Evolutionary conservation across 1,284 basidiomycete genomes (phyloP).

Genomic region (Coniferiporia weirii): DNA sequence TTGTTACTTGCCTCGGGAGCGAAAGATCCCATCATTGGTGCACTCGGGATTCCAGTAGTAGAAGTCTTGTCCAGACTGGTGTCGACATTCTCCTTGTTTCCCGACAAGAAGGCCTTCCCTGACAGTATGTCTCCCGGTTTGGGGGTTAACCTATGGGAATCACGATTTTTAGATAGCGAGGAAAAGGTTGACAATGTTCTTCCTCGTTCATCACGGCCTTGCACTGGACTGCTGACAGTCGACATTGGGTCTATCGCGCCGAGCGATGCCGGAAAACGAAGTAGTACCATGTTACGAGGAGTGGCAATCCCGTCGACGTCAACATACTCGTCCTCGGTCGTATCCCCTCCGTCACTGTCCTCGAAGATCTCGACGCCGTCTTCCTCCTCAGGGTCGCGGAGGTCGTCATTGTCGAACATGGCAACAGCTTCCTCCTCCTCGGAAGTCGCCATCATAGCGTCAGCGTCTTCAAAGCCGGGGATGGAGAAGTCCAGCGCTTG

Average conservation of each 20-base stretch:
- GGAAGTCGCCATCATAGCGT: conserved; percentile 39
- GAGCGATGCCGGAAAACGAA: conserved; percentile 55
- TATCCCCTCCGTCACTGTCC: conserved; percentile 45
- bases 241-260: conserved; percentile 71
- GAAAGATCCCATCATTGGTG: conserved; percentile 16
- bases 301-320: conserved; percentile 67
- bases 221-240: conserved; percentile 51
- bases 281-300: conserved; percentile 64
- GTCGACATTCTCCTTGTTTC: conserved; percentile 34
- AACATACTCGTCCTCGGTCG: conserved; percentile 75
- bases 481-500: conserved; percentile 28
- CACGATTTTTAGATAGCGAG: not conserved
- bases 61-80: not conserved
- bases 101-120: conserved; percentile 47
- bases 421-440: conserved; percentile 37
- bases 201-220: conserved; percentile 37
- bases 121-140: conserved; percentile 62
- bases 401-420: conserved; percentile 18
- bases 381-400: conserved; percentile 32
- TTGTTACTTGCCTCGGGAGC: not conserved
- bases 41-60: not conserved
- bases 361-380: conserved; percentile 38
- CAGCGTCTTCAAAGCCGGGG: conserved; percentile 27
- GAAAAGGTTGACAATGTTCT: not conserved
- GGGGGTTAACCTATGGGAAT: conserved; percentile 31